Evolutionary conservation across 2,329 filamentous ascomycete species (phyloP).

Genomic region (Aureobasidium sp.): DNA sequence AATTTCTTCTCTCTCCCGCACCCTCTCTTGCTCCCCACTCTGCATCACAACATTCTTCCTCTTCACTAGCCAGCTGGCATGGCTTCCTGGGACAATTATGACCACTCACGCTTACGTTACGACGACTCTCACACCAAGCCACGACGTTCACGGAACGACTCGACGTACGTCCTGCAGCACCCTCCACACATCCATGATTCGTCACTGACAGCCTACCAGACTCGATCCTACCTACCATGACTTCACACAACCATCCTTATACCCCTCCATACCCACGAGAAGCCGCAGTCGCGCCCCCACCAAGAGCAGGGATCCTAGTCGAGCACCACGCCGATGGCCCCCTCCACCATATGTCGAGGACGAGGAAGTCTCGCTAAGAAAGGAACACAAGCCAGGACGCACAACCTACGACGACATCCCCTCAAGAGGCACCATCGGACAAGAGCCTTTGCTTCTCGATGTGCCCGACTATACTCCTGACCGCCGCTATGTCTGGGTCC

Average conservation of each 20-base stretch:
- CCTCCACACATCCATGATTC: neutral
- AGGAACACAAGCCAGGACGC: slow-evolving; percentile 47
- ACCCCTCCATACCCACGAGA: slow-evolving; percentile 25
- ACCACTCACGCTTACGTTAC: slow-evolving; percentile 17
- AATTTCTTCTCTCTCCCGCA: neutral
- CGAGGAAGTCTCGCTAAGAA: slow-evolving; percentile 55
- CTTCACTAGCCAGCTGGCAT: slow-evolving; percentile 15
- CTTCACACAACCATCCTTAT: slow-evolving; percentile 21
- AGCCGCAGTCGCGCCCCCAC: slow-evolving; percentile 8
- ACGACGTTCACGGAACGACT: slow-evolving; percentile 19
- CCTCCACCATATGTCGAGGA: slow-evolving; percentile 64
- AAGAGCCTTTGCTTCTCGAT: slow-evolving; percentile 60
- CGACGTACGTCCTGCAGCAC: neutral
- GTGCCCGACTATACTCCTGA: slow-evolving; percentile 46
- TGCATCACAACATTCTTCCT: neutral
- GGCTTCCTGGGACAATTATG: slow-evolving; percentile 22
- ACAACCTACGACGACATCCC: slow-evolving; percentile 48
- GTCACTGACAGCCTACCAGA: slow-evolving; percentile 21
- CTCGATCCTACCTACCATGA: slow-evolving; percentile 20
- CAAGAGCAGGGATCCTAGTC: neutral
- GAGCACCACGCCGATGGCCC: slow-evolving; percentile 36
- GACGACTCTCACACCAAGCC: slow-evolving; percentile 16
- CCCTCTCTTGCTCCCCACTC: neutral
- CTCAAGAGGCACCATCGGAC: slow-evolving; percentile 59
- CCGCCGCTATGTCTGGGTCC: slow-evolving; percentile 57